Conservation (phyloP, 108 stramenopile genomes). For the Conticribra weissflogii region DNA sequence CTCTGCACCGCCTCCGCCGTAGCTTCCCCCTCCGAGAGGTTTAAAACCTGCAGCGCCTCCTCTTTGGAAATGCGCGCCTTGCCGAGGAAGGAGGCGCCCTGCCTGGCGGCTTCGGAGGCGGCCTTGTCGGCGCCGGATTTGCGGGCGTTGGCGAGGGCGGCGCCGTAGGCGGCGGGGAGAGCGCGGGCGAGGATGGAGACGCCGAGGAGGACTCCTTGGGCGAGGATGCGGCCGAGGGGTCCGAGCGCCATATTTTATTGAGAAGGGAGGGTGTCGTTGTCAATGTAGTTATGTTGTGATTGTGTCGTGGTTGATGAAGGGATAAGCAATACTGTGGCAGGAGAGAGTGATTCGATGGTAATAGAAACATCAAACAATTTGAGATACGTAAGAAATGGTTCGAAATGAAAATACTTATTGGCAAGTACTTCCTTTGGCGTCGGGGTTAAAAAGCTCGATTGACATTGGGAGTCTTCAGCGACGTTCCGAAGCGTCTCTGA, state of each 20-base stretch:
- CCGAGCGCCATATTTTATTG: slow-evolving; percentile 43
- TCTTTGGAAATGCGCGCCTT: slow-evolving; percentile 57
- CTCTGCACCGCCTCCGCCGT: slow-evolving; percentile 62
- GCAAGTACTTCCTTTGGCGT: slow-evolving; percentile 31
- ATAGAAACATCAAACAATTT: neutral
- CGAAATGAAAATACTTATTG: neutral
- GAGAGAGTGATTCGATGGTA: neutral
- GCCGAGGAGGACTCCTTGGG: slow-evolving; percentile 45
- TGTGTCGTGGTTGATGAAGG: neutral
- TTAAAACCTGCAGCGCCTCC: slow-evolving; percentile 73
- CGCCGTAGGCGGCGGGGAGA: slow-evolving; percentile 50
- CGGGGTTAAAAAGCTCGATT: slow-evolving; percentile 58
- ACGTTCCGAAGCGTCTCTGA: slow-evolving; percentile 40
- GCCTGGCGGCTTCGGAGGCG: slow-evolving; percentile 28
- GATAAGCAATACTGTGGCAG: neutral
- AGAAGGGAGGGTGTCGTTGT: neutral
- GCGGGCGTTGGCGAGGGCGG: slow-evolving; percentile 46
- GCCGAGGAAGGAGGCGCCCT: slow-evolving; percentile 45
- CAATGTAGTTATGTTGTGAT: neutral
- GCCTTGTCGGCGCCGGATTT: slow-evolving; percentile 49
- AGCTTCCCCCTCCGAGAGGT: slow-evolving; percentile 64
- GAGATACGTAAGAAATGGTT: neutral
- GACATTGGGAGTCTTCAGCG: slow-evolving; percentile 37
- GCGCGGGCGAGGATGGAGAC: slow-evolving; percentile 48
- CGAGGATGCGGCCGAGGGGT: slow-evolving; percentile 41